A percentile compares a stretch with the other conserved stretches of the same genome.
These are phyloP conservation scores for Sporothrix euskadiensis DNA, from an alignment of 2,329 filamentous ascomycete species.

Conservation along the genomic window DNA sequence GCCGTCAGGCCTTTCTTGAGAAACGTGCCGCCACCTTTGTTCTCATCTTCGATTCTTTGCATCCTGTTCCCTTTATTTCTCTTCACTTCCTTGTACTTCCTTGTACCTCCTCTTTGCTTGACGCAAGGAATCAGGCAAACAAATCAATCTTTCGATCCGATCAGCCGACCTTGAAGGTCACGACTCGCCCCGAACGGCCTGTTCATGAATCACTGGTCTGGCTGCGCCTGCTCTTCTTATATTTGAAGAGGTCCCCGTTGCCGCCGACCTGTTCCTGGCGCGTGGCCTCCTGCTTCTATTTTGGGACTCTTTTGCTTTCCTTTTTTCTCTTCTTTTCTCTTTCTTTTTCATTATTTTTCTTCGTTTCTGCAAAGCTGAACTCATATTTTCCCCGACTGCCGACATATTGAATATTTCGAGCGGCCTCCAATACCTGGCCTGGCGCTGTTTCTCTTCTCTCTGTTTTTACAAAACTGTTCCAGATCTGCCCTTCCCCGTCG, in stretches of 20 bases:
- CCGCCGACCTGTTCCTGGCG: slow-evolving; percentile 21
- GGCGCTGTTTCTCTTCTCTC: slow-evolving; percentile 4
- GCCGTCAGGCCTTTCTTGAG: neutral
- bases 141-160: neutral
- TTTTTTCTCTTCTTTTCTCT: neutral
- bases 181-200: neutral
- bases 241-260: slow-evolving; percentile 11
- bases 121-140: slow-evolving; percentile 19
- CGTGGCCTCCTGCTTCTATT: slow-evolving; percentile 26
- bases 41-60: neutral
- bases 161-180: slow-evolving; percentile 15
- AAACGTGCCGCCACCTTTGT: neutral
- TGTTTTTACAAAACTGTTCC: slow-evolving; percentile 20
- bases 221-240: slow-evolving; percentile 24
- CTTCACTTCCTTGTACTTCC: neutral
- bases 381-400: neutral
- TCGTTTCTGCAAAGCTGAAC: neutral
- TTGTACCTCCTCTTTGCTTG: slow-evolving; percentile 7
- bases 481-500: slow-evolving; percentile 18
- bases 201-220: slow-evolving; percentile 28
- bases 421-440: slow-evolving; percentile 3
- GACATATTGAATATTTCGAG: slow-evolving; percentile 19
- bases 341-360: neutral
- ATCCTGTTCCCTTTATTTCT: neutral
- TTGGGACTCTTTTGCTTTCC: neutral